Evolutionary conservation across 140 eudicot species (phyloP).

Genomic region (Bidens hawaiensis): DNA sequence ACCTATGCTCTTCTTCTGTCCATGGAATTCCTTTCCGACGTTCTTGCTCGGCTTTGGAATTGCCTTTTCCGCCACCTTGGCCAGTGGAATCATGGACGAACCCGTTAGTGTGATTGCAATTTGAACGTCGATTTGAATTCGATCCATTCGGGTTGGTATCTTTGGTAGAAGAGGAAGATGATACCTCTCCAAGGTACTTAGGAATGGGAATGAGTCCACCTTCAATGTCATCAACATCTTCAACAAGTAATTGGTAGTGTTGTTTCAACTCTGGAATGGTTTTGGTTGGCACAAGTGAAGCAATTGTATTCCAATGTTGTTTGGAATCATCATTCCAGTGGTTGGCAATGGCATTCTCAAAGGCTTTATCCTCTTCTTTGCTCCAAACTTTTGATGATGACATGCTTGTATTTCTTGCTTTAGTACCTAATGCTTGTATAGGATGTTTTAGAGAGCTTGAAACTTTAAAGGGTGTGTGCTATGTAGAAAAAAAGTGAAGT

Average conservation of each 20-base stretch:
- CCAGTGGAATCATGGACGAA: constrained; percentile 36
- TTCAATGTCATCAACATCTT: too few relatives aligned
- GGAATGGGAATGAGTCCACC: constrained; percentile 73
- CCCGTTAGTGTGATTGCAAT: constrained; percentile 38
- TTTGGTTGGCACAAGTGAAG: too few relatives aligned
- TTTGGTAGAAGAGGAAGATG: constrained; percentile 47
- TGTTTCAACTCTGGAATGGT: too few relatives aligned
- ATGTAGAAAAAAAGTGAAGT: constrained; percentile 3
- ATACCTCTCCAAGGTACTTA: constrained; percentile 54
- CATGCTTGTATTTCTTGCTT: constrained; percentile 32
- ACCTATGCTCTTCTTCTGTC: constrained; percentile 98
- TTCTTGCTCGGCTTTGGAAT: constrained; percentile 70
- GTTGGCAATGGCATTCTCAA: too few relatives aligned
- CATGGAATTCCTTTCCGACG: constrained; percentile 90
- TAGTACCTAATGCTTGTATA: constrained; percentile 26
- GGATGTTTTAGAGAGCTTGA: constrained; percentile 14
- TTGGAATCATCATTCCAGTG: constrained; percentile 55
- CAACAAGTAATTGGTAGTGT: too few relatives aligned
- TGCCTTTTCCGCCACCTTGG: constrained; percentile 38
- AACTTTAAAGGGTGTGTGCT: neutral
- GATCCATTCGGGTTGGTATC: constrained; percentile 20
- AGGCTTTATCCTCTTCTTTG: constrained; percentile 88
- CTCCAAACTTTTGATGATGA: constrained; percentile 63
- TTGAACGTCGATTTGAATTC: constrained; percentile 31
- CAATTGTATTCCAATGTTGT: constrained; percentile 60